These are phyloP conservation scores for Kockovaella imperatae DNA, from an alignment of 768 basidiomycete species.

Conservation along the genomic window DNA sequence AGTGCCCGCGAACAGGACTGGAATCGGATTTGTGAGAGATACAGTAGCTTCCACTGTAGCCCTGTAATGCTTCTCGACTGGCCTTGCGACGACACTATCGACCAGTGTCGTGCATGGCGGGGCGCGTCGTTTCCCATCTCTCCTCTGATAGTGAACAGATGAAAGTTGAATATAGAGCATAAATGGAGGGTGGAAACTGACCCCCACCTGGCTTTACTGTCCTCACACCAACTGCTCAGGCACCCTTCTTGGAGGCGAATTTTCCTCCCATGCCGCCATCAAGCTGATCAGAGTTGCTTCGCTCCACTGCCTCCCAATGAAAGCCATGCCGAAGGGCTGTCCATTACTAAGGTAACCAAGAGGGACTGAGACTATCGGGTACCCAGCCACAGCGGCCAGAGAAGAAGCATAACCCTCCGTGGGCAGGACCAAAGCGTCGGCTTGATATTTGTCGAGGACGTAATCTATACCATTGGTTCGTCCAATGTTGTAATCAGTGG, in stretches of 20 bases:
- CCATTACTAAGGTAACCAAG: slow-evolving; percentile 19
- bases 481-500: slow-evolving; percentile 14
- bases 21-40: too few species aligned
- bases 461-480: slow-evolving; percentile 17
- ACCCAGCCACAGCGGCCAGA: slow-evolving; percentile 18
- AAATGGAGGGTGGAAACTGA: too few species aligned
- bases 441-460: slow-evolving; percentile 18
- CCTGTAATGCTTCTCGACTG: too few species aligned
- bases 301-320: slow-evolving; percentile 21
- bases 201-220: too few species aligned
- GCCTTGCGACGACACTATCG: too few species aligned
- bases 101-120: too few species aligned
- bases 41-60: too few species aligned
- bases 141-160: too few species aligned
- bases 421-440: slow-evolving; percentile 31
- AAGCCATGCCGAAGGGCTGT: slow-evolving; percentile 23
- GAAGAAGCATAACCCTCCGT: slow-evolving; percentile 18
- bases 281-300: slow-evolving; percentile 14
- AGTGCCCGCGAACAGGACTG: too few species aligned
- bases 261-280: slow-evolving; percentile 13
- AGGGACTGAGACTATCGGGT: slow-evolving; percentile 25
- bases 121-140: too few species aligned
- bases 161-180: too few species aligned
- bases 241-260: slow-evolving; percentile 1
- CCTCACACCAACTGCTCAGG: slow-evolving; percentile 3